Base-by-base conservation (phyloP, 257 asterid genomes). In the Cinchona pubescens region DNA sequence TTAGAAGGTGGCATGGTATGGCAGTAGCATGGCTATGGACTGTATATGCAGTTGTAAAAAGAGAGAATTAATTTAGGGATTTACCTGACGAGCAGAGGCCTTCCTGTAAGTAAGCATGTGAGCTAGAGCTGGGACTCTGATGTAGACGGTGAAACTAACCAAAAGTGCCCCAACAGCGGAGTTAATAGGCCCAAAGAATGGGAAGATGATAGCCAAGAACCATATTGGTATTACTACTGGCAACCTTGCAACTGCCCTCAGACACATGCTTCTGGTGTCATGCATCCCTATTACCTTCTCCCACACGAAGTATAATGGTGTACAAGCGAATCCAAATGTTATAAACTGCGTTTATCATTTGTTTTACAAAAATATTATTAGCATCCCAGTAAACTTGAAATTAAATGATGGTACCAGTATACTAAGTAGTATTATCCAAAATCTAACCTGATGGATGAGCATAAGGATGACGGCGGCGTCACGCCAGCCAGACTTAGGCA, bases 241-340 rank as follows among this genome's bases (percentile, higher is more conserved):
- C 21, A 94, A 77, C 76, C 98, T 82, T 1, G 95, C 97, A 1
- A 90, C 85, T 3, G 98, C 98, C 88, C 98, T 86, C 46, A 92
- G 1, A 30, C 96, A 94, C 46, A 94, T 86, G 87, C 98, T 94
- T 40, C 70, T 89, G 1, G 97, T 89, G 73, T 91, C 94, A 70
- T 94, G 98, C 96, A 94, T 88, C 35, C 97, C 97, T 29, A 94
- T 91, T 75, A 90, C 97, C 81, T 94, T 94, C 88, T 94, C 98
- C 98, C 98, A 93, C 68, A 93, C 98, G 55, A 94, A 94, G 80
- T 94, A 94, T 42, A 94, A 86, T 0, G 98, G 98, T 0, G 97
- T 94, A 66, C 97, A 94, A 0, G 98, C 98, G 45, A 94, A 94
- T 16, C 98, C 98, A 8, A 94, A 94, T 13, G 98, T 94, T 40